These are phyloP conservation scores for Phytophthora agathidicida DNA, from an alignment of 352 stramenopile genomes.

Conservation along the genomic window DNA sequence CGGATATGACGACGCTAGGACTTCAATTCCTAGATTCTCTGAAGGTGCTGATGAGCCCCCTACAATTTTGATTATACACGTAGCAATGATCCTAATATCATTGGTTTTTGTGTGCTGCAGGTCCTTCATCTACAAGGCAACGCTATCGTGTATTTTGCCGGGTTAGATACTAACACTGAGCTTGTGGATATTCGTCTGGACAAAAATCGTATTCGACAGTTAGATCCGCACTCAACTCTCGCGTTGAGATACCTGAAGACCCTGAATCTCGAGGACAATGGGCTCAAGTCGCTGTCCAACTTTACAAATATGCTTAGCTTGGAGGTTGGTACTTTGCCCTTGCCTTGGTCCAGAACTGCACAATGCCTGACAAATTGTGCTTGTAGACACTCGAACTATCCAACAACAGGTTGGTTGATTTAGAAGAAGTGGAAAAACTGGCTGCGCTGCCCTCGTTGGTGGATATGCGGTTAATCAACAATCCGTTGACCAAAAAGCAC, in stretches of 20 bases:
- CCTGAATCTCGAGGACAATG: conserved; percentile 84
- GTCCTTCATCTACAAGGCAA: conserved; percentile 84
- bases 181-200: conserved; percentile 77
- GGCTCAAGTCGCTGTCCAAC: conserved; percentile 68
- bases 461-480: conserved; percentile 71
- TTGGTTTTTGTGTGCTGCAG: conserved; percentile 25
- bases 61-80: no score
- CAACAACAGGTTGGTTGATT: conserved; percentile 76
- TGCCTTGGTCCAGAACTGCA: background rate
- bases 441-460: conserved; percentile 56
- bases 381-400: conserved; percentile 71
- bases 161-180: conserved; percentile 63
- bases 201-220: conserved; percentile 85
- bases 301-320: conserved; percentile 72
- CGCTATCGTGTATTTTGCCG: conserved; percentile 69
- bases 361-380: conserved; percentile 3
- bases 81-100: background rate
- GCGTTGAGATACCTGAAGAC: conserved; percentile 57
- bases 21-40: conserved; percentile 71
- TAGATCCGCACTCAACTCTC: conserved; percentile 62
- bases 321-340: conserved; percentile 46
- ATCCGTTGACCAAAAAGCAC: conserved; percentile 83
- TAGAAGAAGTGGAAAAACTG: conserved; percentile 86
- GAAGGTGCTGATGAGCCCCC: no score
- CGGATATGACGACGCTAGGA: conserved; percentile 70